Percentiles rank a stretch among this genome's conserved stretches.
phyloP scores from a whole-genome alignment of 805 yeast species.

The Torulaspora maleeae region DNA sequence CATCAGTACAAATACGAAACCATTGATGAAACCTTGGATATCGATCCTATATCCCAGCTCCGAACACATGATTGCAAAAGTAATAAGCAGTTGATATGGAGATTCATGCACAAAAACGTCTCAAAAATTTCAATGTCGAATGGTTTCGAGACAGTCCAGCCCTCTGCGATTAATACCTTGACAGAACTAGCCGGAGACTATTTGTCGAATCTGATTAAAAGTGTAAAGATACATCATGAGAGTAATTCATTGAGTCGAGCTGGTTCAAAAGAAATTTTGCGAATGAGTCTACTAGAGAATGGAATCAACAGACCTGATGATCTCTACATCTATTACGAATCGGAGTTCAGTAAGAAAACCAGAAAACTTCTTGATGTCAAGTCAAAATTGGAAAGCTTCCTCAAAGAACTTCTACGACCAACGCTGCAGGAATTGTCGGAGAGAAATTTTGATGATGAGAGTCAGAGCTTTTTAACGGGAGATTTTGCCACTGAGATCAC shows the following conservation, averaged over 20 bases:
- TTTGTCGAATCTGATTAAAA: slow-evolving; percentile 64
- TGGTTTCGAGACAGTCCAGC: slow-evolving; percentile 84
- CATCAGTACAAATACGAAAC: slow-evolving; percentile 37
- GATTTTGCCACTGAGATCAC: slow-evolving; percentile 82
- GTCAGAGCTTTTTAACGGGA: slow-evolving; percentile 92
- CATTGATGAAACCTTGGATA: slow-evolving; percentile 57
- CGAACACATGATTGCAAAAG: slow-evolving; percentile 57
- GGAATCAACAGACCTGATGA: slow-evolving; percentile 80
- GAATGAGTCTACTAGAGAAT: slow-evolving; percentile 69
- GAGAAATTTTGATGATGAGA: slow-evolving; percentile 75
- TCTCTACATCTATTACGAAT: slow-evolving; percentile 66
- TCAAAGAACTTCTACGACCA: slow-evolving; percentile 82
- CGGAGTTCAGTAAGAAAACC: slow-evolving; percentile 64
- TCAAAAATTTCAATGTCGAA: slow-evolving; percentile 83
- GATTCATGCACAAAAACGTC: slow-evolving; percentile 62
- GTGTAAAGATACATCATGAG: slow-evolving; percentile 69
- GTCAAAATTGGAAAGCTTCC: slow-evolving; percentile 58
- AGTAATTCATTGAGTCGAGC: slow-evolving; percentile 41
- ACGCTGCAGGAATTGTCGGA: slow-evolving; percentile 67
- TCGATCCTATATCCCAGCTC: slow-evolving; percentile 78
- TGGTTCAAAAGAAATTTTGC: slow-evolving; percentile 43
- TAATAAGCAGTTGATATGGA: slow-evolving; percentile 56
- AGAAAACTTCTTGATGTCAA: slow-evolving; percentile 66
- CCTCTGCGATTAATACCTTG: slow-evolving; percentile 69
- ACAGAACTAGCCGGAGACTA: slow-evolving; percentile 82